These are phyloP conservation scores for Cryphonectria japonica DNA, from an alignment of 2,329 filamentous ascomycete genomes.

Conservation along the genomic window DNA sequence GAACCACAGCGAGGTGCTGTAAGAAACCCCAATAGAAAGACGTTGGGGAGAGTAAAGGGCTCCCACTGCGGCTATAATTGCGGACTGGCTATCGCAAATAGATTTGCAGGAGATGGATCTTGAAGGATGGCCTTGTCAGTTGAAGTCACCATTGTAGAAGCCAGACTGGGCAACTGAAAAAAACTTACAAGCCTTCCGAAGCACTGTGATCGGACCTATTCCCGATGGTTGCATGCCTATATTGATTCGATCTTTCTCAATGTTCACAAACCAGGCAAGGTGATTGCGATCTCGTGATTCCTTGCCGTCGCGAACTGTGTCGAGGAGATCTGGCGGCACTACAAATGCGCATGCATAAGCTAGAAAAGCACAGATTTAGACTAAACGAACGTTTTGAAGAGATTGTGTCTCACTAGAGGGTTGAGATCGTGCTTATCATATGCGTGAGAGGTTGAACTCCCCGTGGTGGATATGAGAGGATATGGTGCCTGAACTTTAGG, in stretches of 20 bases:
- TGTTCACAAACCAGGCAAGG: conserved; percentile 2
- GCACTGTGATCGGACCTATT: background rate
- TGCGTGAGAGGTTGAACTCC: background rate
- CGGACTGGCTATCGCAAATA: no score
- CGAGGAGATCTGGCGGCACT: background rate
- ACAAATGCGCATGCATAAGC: background rate
- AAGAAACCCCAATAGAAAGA: no score
- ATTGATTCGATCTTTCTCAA: background rate
- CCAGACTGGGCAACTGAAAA: background rate
- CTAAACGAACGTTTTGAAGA: background rate
- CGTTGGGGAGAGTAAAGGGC: no score
- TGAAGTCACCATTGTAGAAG: background rate
- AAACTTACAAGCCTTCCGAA: conserved; percentile 5
- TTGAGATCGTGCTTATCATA: background rate
- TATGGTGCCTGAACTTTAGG: background rate
- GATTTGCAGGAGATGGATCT: no score
- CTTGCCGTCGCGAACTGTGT: background rate
- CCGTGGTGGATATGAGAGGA: background rate
- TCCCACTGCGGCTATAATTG: no score
- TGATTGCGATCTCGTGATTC: background rate
- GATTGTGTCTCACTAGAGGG: no score
- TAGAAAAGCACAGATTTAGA: background rate
- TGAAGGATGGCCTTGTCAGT: background rate
- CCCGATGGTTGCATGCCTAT: background rate
- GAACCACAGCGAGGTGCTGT: no score